A percentile compares a stretch with the other conserved stretches of the same genome.
Evolutionary conservation across 2,329 filamentous ascomycete species (phyloP).

Genomic region (Achaetomium macrosporum): DNA sequence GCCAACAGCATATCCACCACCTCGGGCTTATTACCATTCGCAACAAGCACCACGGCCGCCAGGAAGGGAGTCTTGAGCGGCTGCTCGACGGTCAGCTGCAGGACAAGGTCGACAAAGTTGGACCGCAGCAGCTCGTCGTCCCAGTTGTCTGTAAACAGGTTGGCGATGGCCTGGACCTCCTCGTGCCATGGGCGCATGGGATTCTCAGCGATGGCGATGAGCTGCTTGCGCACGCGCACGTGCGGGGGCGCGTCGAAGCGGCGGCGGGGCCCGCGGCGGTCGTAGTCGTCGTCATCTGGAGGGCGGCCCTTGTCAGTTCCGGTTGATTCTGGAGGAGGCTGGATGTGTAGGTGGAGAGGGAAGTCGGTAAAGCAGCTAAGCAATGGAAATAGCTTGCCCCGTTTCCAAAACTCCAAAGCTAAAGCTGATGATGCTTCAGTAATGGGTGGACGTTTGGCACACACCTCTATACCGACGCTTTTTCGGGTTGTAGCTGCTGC

Average conservation of each 20-base stretch:
- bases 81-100: constrained; percentile 80
- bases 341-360: not conserved
- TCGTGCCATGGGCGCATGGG: constrained; percentile 72
- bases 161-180: constrained; percentile 68
- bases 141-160: constrained; percentile 72
- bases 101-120: constrained; percentile 64
- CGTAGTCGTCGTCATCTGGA: constrained; percentile 63
- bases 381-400: not conserved
- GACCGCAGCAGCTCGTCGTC: constrained; percentile 75
- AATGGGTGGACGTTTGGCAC: constrained; percentile 17
- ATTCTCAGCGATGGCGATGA: constrained; percentile 76
- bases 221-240: constrained; percentile 68
- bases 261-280: constrained; percentile 58
- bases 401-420: not conserved
- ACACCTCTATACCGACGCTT: constrained; percentile 78
- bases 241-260: constrained; percentile 65
- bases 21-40: constrained; percentile 72
- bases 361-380: not conserved
- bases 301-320: not conserved
- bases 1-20: constrained; percentile 65
- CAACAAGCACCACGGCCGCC: constrained; percentile 72
- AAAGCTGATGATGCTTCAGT: not conserved
- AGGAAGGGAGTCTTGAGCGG: constrained; percentile 97
- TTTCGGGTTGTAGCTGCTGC: constrained; percentile 54
- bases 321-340: not conserved